Evolutionary conservation across 176 grass and related monocot genomes (phyloP).

Genomic region (Carex cristatella): DNA sequence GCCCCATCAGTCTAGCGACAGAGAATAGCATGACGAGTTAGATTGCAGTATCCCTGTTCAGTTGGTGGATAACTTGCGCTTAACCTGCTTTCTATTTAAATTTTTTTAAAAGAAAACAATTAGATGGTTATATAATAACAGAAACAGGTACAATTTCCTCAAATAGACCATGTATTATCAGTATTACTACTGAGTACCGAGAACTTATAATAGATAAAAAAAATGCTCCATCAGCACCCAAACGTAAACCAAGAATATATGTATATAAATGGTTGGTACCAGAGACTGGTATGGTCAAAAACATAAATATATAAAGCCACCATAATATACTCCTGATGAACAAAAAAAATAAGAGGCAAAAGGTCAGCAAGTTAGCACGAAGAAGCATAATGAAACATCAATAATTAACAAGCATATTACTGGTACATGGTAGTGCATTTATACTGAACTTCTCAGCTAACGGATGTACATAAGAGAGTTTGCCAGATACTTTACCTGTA

Average conservation of each 20-base stretch:
- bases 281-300: not conserved
- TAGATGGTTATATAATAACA: not conserved
- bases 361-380: not conserved
- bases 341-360: not conserved
- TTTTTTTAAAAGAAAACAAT: not conserved
- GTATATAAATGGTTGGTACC: not conserved
- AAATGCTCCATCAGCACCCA: not conserved
- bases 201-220: not conserved
- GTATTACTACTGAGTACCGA: not conserved
- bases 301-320: not conserved
- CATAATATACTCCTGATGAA: not conserved
- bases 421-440: not conserved
- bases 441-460: not conserved
- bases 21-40: too few species aligned
- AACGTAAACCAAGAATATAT: slow-evolving; percentile 1
- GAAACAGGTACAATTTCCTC: not conserved
- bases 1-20: too few species aligned
- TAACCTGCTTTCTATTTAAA: slow-evolving; percentile 37
- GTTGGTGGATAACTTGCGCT: slow-evolving; percentile 86
- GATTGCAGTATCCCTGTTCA: slow-evolving; percentile 35
- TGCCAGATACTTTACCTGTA: slow-evolving; percentile 62
- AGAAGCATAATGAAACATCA: not conserved
- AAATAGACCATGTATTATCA: too few species aligned
- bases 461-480: not conserved
- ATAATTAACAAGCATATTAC: not conserved